phyloP scores from a whole-genome alignment of 441 rosid genomes.

The Aleurites moluccanus region DNA sequence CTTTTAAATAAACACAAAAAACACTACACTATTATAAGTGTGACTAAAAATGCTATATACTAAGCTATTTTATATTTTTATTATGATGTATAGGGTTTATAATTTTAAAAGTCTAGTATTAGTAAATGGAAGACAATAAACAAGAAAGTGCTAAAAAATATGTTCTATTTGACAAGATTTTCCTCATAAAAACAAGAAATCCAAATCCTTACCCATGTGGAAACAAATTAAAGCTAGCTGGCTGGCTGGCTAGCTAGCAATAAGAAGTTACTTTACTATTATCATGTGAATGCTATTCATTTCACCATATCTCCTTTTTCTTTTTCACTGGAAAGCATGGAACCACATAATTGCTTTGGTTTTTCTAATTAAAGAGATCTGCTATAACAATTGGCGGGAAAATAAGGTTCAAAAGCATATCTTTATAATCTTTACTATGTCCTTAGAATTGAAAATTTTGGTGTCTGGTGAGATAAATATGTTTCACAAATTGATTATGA shows the following conservation, averaged over 20 bases:
- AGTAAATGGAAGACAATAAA: too few relatives aligned
- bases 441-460: not conserved
- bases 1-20: too few relatives aligned
- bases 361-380: not conserved
- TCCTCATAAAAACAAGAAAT: not conserved
- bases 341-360: not conserved
- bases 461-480: not conserved
- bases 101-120: too few relatives aligned
- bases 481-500: not conserved
- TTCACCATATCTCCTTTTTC: slow-evolving; percentile 4
- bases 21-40: too few relatives aligned
- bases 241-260: not conserved
- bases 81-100: too few relatives aligned
- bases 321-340: slow-evolving; percentile 16
- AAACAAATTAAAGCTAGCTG: not conserved
- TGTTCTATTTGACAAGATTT: too few relatives aligned
- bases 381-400: slow-evolving; percentile 7
- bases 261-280: not conserved
- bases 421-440: slow-evolving; percentile 1
- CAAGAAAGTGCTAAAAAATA: too few relatives aligned
- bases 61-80: too few relatives aligned
- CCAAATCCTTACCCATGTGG: not conserved
- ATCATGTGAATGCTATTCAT: not conserved
- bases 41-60: too few relatives aligned
- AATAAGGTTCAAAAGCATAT: not conserved